Base-by-base conservation (phyloP, 148 eudicot genomes). In the Euryodendron excelsum region DNA sequence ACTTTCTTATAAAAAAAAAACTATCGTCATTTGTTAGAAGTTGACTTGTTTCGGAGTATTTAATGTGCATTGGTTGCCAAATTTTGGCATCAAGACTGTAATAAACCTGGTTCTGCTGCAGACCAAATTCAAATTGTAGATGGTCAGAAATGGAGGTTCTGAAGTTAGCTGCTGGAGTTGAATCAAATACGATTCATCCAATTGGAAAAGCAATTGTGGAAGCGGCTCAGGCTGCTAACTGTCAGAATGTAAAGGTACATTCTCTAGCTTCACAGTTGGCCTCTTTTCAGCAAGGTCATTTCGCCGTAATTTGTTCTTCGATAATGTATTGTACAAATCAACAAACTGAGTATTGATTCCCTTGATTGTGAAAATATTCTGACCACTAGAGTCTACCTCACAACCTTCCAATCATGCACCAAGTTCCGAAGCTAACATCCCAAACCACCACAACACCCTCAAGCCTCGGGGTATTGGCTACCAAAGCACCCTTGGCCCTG, bases 141-240 rank as follows among this genome's bases (percentile, higher is more conserved):
- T 78, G 88, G 86, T 92, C 97, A 33, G 91, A 91, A 74, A 76
- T 82, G 45, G 99, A 96, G 74, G 79, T 96, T 68, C 83, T 96
- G 66, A 85, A 74, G 77, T 82, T 96, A 78, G 99, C 98, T 4
- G 97, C 98, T 81, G 94, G 90, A 55, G 99, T 96, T 47, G 99
- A 96, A 85, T 88, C 88, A 71, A 96, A 90, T 84, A 91, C 99
- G 18, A 88, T 89, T 69, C 99, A 96, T 83, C 99, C 99, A 53
- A 91, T 93, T 77, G 99, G 97, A 68, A 96, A 93, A 89, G 99
- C 99, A 83, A 96, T 96, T 60, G 92, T 92, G 5, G 85, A 89
- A 85, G 98, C 99, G 60, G 97, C 99, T 69, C 84, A 79, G 74
- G 82, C 88, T 56, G 75, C 81, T 55, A 86, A 87, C 67, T 82